A percentile compares a stretch with the other conserved stretches of the same genome.
These are phyloP conservation scores for Mortierella sp. DNA, from an alignment of 371 early-diverging fungal species.

Conservation along the genomic window DNA sequence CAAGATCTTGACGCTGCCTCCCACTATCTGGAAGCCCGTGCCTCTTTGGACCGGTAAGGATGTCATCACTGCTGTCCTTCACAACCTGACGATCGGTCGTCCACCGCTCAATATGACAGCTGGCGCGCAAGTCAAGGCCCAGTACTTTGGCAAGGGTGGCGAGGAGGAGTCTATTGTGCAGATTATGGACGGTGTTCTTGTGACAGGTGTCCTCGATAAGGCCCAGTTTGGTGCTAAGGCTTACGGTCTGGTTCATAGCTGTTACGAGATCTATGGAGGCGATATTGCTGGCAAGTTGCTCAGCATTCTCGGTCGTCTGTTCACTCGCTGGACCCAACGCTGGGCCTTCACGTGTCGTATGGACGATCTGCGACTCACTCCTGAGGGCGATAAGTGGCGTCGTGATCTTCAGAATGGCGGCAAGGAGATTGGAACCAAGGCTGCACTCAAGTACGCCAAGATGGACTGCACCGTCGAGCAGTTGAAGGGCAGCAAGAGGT, in stretches of 20 bases:
- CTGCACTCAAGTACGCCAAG: slow-evolving; percentile 79
- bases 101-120: slow-evolving; percentile 88
- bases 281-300: slow-evolving; percentile 92
- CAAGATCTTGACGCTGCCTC: slow-evolving; percentile 82
- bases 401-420: slow-evolving; percentile 71
- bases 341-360: slow-evolving; percentile 98
- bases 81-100: slow-evolving; percentile 86
- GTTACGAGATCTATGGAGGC: slow-evolving; percentile 98
- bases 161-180: slow-evolving; percentile 87
- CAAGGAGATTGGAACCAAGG: slow-evolving; percentile 72
- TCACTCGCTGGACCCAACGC: slow-evolving; percentile 93
- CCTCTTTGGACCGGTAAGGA: slow-evolving; percentile 99
- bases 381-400: slow-evolving; percentile 84
- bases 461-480: slow-evolving; percentile 55
- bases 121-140: slow-evolving; percentile 89
- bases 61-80: slow-evolving; percentile 88
- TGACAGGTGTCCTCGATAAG: slow-evolving; percentile 98
- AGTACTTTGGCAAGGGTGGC: slow-evolving; percentile 85
- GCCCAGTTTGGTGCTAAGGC: slow-evolving; percentile 96
- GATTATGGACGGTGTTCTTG: slow-evolving; percentile 87
- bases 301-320: slow-evolving; percentile 93
- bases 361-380: slow-evolving; percentile 97
- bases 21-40: slow-evolving; percentile 89
- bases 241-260: slow-evolving; percentile 96
- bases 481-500: slow-evolving; percentile 36